A percentile compares a stretch with the other conserved stretches of the same genome.
phyloP scores from a whole-genome alignment of 495 filamentous ascomycete species.

The Coniosporium apollinis region DNA sequence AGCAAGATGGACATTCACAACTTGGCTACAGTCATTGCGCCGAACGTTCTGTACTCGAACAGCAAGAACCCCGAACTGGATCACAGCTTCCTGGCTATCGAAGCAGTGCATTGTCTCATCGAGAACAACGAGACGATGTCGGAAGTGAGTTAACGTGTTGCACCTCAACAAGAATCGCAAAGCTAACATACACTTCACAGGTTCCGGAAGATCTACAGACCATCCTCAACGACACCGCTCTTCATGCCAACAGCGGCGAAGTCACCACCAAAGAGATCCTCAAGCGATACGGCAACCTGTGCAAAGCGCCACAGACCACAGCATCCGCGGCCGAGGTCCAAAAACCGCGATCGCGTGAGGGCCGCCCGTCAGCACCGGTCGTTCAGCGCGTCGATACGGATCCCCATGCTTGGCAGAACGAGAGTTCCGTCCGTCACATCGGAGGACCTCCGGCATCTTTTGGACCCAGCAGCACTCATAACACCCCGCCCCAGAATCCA shows the following conservation, averaged over 20 bases:
- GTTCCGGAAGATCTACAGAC: constrained; percentile 83
- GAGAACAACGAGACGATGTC: constrained; percentile 91
- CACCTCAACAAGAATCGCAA: no score
- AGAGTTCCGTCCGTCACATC: constrained; percentile 14
- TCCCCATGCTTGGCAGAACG: constrained; percentile 11
- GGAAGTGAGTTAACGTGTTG: constrained; percentile 55
- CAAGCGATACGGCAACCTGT: constrained; percentile 14
- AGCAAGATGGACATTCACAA: constrained; percentile 99
- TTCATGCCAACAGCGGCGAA: constrained; percentile 67
- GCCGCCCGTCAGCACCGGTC: constrained; percentile 1
- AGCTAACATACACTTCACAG: constrained; percentile 30
- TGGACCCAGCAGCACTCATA: neutral
- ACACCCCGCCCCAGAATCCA: neutral
- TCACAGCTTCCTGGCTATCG: constrained; percentile 78
- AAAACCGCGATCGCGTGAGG: neutral
- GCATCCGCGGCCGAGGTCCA: neutral
- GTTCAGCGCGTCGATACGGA: constrained; percentile 11
- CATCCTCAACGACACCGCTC: constrained; percentile 62
- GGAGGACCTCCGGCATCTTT: neutral
- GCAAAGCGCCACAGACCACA: neutral
- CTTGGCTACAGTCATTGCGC: constrained; percentile 92
- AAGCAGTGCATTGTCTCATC: constrained; percentile 78
- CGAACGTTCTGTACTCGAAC: constrained; percentile 78
- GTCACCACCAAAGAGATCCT: constrained; percentile 96
- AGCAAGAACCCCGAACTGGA: constrained; percentile 53